Evolutionary conservation across 352 stramenopile genomes (phyloP), one percentile per base, ranked within the genome.

Genomic region (Phytophthora chlamydospora): DNA sequence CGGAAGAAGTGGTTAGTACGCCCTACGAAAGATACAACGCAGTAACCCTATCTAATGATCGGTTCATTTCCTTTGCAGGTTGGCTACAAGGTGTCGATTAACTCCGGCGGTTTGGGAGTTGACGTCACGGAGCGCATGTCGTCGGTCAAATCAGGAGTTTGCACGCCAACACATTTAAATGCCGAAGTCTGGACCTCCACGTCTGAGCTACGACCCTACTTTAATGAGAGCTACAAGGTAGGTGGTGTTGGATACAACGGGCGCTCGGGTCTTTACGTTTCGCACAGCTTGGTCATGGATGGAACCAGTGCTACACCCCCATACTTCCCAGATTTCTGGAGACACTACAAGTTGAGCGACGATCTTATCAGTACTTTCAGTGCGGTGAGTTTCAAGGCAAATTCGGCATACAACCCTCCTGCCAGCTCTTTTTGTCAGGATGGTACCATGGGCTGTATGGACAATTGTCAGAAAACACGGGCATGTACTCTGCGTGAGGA

Each of bases 151-250:
- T 45, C 58, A 7, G 76, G 76, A 14, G 10, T 58, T 5, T 85
- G 76, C 29, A 80, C 73, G 0, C 80, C 77, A 8, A 76, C 65
- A 10, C 80, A 89, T 34, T 2, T 75, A 13, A 88, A 86, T 32
- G 12, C 80, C 17, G 79, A 87, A 34, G 68, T 84, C 2, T 88
- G 78, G 76, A 44, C 62, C 6, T 41, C 62, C 0, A 71, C 21
- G 55, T 35, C 34, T 2, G 27, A 21, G 3, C 48, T 83, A 11
- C 40, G 42, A 27, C 46, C 74, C 31, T 83, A 80, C 46, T 49
- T 63, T 11, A 85, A 89, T 51, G 75, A 83, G 19, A 69, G 57
- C 4, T 80, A 69, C 45, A 27, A 40, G 0, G 60, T 47, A 0
- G 76, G 76, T 0, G 46, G 36, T 1, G 35, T 77, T 6, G 71